phyloP scores from a whole-genome alignment of 2,329 filamentous ascomycete species.

The Xylaria sp. region DNA sequence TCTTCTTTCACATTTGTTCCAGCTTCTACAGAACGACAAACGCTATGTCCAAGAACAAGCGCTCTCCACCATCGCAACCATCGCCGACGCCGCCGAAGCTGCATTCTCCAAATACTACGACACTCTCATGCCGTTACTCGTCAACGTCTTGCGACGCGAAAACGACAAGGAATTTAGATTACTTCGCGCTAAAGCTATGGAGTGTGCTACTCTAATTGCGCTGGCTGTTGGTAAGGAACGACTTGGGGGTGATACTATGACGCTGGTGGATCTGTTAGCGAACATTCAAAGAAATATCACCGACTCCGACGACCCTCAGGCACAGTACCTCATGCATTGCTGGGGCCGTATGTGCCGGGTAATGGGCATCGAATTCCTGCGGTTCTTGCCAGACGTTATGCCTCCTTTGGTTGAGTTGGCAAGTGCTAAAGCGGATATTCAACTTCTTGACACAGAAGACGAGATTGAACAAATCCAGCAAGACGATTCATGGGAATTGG shows the following conservation, averaged over 20 bases:
- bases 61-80: constrained; percentile 95
- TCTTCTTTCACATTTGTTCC: constrained; percentile 82
- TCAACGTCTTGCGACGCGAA: constrained; percentile 86
- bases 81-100: constrained; percentile 96
- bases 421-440: constrained; percentile 94
- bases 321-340: constrained; percentile 96
- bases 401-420: constrained; percentile 90
- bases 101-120: constrained; percentile 96
- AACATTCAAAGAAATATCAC: constrained; percentile 85
- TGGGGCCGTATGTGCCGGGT: constrained; percentile 99
- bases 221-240: constrained; percentile 93
- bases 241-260: constrained; percentile 85
- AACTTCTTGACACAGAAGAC: constrained; percentile 92
- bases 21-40: constrained; percentile 87
- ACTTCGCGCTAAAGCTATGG: constrained; percentile 96
- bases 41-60: constrained; percentile 98
- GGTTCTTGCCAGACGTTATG: constrained; percentile 92
- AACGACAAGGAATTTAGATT: constrained; percentile 93
- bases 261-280: constrained; percentile 84
- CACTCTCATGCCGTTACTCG: constrained; percentile 91
- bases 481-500: constrained; percentile 96
- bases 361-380: constrained; percentile 85
- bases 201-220: constrained; percentile 95
- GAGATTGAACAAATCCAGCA: constrained; percentile 91
- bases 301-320: constrained; percentile 92